phyloP scores from a whole-genome alignment of 208 protist species.

The Histomonas meleagridis region DNA sequence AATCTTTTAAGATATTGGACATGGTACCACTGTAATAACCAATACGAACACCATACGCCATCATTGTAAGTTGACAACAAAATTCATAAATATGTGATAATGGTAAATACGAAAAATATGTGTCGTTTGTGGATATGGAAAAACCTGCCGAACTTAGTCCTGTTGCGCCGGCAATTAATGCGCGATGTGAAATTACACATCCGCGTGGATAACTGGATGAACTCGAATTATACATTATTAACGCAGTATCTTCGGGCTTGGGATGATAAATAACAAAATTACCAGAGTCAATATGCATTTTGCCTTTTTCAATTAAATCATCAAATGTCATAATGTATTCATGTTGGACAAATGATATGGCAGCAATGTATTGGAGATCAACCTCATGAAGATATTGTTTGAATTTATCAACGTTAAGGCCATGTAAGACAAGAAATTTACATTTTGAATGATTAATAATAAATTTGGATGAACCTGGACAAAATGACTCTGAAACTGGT shows the following conservation, averaged over 20 bases:
- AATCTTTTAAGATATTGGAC: slow-evolving; percentile 55
- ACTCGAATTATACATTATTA: neutral
- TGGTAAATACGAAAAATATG: slow-evolving; percentile 48
- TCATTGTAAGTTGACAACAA: neutral
- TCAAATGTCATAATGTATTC: too few relatives aligned
- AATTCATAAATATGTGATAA: slow-evolving; percentile 65
- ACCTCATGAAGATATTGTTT: too few relatives aligned
- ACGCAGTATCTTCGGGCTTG: neutral
- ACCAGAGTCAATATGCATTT: too few relatives aligned
- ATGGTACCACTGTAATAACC: slow-evolving; percentile 58
- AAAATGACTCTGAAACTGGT: neutral
- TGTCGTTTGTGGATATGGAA: neutral
- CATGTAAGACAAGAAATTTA: neutral
- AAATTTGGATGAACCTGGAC: neutral
- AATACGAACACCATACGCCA: slow-evolving; percentile 43
- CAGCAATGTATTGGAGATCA: too few relatives aligned
- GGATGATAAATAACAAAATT: too few relatives aligned
- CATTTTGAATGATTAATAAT: too few relatives aligned
- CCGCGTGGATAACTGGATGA: neutral
- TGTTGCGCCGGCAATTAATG: neutral
- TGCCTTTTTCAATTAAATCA: too few relatives aligned
- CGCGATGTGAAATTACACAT: neutral
- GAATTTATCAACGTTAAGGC: too few relatives aligned
- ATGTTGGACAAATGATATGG: too few relatives aligned
- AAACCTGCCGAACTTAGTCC: neutral